Conservation (phyloP, 495 filamentous ascomycete species). For the Aspergillus campestris region DNA sequence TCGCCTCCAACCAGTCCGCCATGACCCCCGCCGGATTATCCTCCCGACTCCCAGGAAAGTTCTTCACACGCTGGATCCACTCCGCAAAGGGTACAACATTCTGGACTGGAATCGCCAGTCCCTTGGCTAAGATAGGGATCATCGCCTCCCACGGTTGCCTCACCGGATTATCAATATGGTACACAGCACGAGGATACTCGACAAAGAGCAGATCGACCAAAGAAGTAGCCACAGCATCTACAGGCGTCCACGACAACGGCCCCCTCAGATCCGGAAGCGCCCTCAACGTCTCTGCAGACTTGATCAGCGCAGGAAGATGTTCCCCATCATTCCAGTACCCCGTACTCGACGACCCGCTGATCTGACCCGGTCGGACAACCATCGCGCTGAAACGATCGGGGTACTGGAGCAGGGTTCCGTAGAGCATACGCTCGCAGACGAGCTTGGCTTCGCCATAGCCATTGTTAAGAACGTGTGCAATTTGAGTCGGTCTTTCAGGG, state of each 20-base stretch:
- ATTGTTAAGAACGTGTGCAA: constrained; percentile 30
- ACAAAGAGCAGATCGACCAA: constrained; percentile 29
- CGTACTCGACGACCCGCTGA: constrained; percentile 37
- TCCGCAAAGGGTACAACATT: constrained; percentile 36
- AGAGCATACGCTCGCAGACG: constrained; percentile 41
- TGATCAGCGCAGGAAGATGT: constrained; percentile 42
- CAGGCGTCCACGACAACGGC: constrained; percentile 39
- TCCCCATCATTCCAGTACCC: constrained; percentile 48
- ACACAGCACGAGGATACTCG: constrained; percentile 28
- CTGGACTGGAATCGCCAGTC: constrained; percentile 24
- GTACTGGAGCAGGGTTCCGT: constrained; percentile 37
- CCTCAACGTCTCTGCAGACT: constrained; percentile 40
- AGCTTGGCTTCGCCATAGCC: constrained; percentile 47
- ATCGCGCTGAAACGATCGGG: constrained; percentile 36
- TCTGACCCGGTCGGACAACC: constrained; percentile 40
- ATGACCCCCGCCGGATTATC: constrained; percentile 42
- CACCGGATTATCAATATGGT: constrained; percentile 50
- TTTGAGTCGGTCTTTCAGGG: constrained; percentile 14
- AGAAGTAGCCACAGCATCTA: constrained; percentile 34
- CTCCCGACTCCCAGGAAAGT: constrained; percentile 12
- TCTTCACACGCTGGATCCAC: constrained; percentile 39
- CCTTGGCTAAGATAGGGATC: constrained; percentile 30
- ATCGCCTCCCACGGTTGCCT: constrained; percentile 41
- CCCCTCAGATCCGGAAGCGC: constrained; percentile 37
- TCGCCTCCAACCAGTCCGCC: constrained; percentile 41